These are phyloP conservation scores for Eucalyptus marginata DNA, from an alignment of 345 rosid genomes.

Conservation along the genomic window DNA sequence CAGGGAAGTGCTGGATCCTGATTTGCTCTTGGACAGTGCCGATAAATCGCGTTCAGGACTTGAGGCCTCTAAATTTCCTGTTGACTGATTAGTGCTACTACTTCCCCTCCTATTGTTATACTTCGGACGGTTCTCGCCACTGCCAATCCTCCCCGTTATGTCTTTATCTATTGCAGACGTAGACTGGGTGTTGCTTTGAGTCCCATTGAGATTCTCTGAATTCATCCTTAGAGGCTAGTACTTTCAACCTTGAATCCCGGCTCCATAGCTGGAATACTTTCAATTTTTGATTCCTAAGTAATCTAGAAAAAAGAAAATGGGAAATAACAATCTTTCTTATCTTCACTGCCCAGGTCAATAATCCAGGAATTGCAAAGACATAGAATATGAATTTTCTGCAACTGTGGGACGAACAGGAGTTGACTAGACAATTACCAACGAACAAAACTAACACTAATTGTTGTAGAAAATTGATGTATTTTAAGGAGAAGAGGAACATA, in stretches of 20 bases:
- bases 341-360: neutral
- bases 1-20: conserved; percentile 7
- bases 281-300: neutral
- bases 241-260: neutral
- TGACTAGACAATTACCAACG: neutral
- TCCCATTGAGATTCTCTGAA: neutral
- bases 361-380: neutral
- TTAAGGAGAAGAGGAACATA: neutral
- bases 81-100: neutral
- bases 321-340: neutral
- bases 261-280: neutral
- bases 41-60: neutral
- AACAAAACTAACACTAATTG: neutral
- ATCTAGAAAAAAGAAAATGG: neutral
- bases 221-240: neutral
- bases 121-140: neutral
- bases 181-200: neutral
- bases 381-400: neutral
- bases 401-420: neutral
- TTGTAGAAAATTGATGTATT: neutral
- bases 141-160: neutral
- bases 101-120: neutral
- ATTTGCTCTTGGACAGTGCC: neutral
- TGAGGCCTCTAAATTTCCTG: neutral
- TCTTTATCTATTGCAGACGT: neutral